Evolutionary conservation across 2,329 filamentous ascomycete genomes (phyloP).

Genomic region (Diplodia seriata): DNA sequence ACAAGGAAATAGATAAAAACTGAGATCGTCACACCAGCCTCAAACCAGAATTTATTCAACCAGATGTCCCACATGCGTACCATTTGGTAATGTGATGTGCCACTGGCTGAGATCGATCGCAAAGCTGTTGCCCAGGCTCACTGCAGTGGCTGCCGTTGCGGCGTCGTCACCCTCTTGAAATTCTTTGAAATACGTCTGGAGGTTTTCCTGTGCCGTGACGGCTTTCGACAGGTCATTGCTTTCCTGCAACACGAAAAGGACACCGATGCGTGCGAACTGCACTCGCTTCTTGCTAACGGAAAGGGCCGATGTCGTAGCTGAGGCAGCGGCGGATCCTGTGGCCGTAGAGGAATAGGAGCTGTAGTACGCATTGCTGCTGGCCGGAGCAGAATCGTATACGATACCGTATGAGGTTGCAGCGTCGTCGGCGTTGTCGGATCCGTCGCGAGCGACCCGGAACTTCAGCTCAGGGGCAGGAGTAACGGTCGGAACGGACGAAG

Average conservation of each 20-base stretch:
- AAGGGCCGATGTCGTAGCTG: slow-evolving; percentile 31
- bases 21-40: background rate
- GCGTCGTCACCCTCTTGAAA: slow-evolving; percentile 42
- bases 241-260: slow-evolving; percentile 55
- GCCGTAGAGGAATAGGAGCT: slow-evolving; percentile 33
- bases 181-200: slow-evolving; percentile 49
- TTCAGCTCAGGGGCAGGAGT: slow-evolving; percentile 26
- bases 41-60: slow-evolving; percentile 1
- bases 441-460: slow-evolving; percentile 18
- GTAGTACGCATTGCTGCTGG: slow-evolving; percentile 33
- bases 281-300: slow-evolving; percentile 37
- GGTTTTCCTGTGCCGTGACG: slow-evolving; percentile 52
- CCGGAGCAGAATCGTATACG: slow-evolving; percentile 38
- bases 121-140: slow-evolving; percentile 33
- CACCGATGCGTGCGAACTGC: slow-evolving; percentile 55
- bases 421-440: background rate
- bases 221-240: slow-evolving; percentile 49
- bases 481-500: slow-evolving; percentile 3
- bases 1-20: background rate
- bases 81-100: slow-evolving; percentile 25
- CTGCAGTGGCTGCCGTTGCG: slow-evolving; percentile 35
- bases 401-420: slow-evolving; percentile 46
- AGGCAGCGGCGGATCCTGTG: slow-evolving; percentile 35
- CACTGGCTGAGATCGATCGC: slow-evolving; percentile 39
- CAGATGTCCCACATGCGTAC: slow-evolving; percentile 14